phyloP scores from a whole-genome alignment of 345 rosid genomes.

The Hibiscus syriacus region DNA sequence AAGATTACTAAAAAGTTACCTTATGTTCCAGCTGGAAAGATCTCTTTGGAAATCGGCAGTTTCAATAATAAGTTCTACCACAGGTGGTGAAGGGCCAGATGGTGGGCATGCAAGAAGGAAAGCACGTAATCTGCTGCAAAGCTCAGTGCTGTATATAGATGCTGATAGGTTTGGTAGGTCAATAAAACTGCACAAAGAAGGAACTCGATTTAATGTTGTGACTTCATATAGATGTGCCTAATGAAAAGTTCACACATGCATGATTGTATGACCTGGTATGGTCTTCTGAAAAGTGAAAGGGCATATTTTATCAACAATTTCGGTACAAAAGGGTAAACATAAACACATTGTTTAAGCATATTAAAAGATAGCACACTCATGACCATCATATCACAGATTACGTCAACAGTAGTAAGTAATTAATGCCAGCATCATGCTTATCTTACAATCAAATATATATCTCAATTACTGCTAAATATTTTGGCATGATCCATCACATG shows the following conservation, averaged over 20 bases:
- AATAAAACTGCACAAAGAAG: slow-evolving; percentile 56
- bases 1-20: slow-evolving; percentile 32
- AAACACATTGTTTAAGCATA: not conserved
- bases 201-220: slow-evolving; percentile 18
- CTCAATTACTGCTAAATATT: not conserved
- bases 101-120: slow-evolving; percentile 93
- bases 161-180: slow-evolving; percentile 89
- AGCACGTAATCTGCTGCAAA: slow-evolving; percentile 72
- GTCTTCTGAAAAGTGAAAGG: not conserved
- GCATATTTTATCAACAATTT: slow-evolving; percentile 1
- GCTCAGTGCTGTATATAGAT: slow-evolving; percentile 86
- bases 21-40: slow-evolving; percentile 73
- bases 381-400: not conserved
- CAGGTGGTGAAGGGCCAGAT: slow-evolving; percentile 82
- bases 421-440: not conserved
- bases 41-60: slow-evolving; percentile 94
- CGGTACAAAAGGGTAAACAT: not conserved
- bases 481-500: not conserved
- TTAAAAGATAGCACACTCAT: too few species aligned
- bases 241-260: not conserved
- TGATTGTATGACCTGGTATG: not conserved
- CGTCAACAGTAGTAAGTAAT: not conserved
- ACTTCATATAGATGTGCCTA: not conserved
- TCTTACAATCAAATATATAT: not conserved
- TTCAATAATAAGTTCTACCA: slow-evolving; percentile 86